Evolutionary conservation across 164 flowering plant species (phyloP).

Genomic region (Houttuynia cordata): DNA sequence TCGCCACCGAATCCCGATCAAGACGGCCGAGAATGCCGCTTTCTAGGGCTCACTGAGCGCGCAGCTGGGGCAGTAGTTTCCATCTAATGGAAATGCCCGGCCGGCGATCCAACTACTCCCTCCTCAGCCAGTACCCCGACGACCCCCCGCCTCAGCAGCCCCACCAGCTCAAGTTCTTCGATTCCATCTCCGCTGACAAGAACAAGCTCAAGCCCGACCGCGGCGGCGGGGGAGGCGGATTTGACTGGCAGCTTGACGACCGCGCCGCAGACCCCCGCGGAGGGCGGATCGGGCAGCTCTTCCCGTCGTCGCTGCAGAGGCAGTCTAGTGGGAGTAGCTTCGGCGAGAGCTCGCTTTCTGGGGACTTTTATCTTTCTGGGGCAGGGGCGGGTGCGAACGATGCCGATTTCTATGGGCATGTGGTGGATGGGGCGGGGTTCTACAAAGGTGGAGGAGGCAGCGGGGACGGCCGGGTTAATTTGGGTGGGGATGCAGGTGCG

Average conservation of each 20-base stretch:
- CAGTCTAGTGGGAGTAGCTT: conserved; percentile 86
- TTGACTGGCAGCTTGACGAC: conserved; percentile 36
- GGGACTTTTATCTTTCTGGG: conserved; percentile 34
- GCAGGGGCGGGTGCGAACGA: conserved; percentile 20
- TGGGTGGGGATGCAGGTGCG: conserved; percentile 13
- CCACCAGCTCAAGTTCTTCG: conserved; percentile 13
- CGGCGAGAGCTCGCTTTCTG: conserved; percentile 59
- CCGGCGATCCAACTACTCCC: conserved; percentile 55
- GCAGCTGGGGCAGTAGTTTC: too few species aligned
- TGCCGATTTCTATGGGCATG: conserved; percentile 19
- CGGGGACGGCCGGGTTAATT: conserved; percentile 17
- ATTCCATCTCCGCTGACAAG: conserved; percentile 25
- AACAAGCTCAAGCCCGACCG: conserved; percentile 21
- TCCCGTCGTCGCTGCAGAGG: conserved; percentile 38
- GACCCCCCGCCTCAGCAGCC: conserved; percentile 24
- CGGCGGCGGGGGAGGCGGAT: conserved; percentile 19
- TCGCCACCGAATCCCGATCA: background rate
- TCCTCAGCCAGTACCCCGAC: conserved; percentile 54
- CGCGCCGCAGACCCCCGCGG: conserved; percentile 22
- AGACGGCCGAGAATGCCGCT: background rate
- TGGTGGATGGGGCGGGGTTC: conserved; percentile 18
- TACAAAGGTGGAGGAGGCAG: conserved; percentile 27
- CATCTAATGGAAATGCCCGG: conserved; percentile 68
- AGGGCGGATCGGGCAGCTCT: conserved; percentile 26
- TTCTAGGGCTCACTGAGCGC: conserved; percentile 6